Base-by-base conservation (phyloP, 179 eudicot genomes). In the Patellifolia procumbens region DNA sequence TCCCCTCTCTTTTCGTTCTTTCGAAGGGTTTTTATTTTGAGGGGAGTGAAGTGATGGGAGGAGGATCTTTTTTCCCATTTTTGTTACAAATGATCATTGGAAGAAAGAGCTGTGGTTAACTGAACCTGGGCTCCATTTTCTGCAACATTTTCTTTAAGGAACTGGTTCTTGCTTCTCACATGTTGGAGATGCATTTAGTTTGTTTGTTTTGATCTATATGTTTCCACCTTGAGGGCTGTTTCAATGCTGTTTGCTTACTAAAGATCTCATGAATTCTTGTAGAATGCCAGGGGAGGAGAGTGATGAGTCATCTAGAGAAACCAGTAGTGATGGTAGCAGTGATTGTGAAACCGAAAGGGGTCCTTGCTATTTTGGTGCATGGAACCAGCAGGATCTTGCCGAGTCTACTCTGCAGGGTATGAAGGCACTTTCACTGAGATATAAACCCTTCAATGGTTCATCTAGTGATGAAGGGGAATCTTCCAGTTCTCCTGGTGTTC, bases 211-310 rank as follows among this genome's bases (percentile, higher is more conserved):
- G 43, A 43, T 45, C 4, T 22, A 11, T 2, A 53, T 48, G 16
- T 34, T 61, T 76, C 34, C 39, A 11, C 15, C 51, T 2, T 53
- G 39, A 16, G n/a, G 42, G 28, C 19, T 73, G 61, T 63, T 37
- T 2, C 39, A 32, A 17, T 59, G 66, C 53, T 59, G 20, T 78
- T 74, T 61, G 69, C 58, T 71, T 72, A 13, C 61, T 26, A 35
- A 51, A 43, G 24, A 7, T 55, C 51, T 56, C 55, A 0, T 67
- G 76, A 58, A 10, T 74, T 72, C n/a, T 76, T 66, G 67, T 86
- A 95, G 97, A 85, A 82, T 89, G 74, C 88, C 89, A 56, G 96
- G 92, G 51, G 97, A 89, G 75, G 97, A 90, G 64, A 95, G 98
- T 74, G 99, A 95, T 83, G 89, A 91, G 74, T 95, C 97, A 61